Evolutionary conservation across 495 filamentous ascomycete species (phyloP).

Genomic region (Lasiosphaeria hispida): DNA sequence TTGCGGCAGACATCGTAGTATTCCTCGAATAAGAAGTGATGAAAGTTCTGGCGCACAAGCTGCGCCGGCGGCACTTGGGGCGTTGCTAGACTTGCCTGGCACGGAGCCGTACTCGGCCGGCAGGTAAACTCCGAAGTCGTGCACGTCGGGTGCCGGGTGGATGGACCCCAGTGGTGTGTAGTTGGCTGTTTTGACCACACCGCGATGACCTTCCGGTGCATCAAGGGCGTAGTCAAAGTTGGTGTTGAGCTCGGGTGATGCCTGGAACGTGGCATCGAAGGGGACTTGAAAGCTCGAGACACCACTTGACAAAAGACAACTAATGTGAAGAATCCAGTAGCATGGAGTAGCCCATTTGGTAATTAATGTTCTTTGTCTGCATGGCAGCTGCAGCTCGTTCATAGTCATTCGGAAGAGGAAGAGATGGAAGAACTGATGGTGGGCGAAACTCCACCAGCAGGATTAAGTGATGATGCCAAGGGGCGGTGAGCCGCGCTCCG

Average conservation of each 20-base stretch:
- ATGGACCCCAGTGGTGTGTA: conserved; percentile 34
- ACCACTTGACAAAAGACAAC: too few species aligned
- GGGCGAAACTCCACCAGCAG: too few species aligned
- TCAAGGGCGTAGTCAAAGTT: conserved; percentile 35
- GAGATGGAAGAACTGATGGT: too few species aligned
- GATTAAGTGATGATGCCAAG: too few species aligned
- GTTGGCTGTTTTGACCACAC: conserved; percentile 30
- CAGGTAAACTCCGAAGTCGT: conserved; percentile 31
- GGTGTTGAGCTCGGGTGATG: conserved; percentile 29
- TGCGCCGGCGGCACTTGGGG: conserved; percentile 18
- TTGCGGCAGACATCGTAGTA: conserved; percentile 24
- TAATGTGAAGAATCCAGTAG: too few species aligned
- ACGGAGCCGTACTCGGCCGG: conserved; percentile 30
- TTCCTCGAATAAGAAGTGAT: conserved; percentile 27
- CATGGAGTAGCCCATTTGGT: too few species aligned
- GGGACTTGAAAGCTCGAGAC: conserved; percentile 36
- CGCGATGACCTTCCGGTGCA: conserved; percentile 22
- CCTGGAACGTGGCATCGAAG: conserved; percentile 28
- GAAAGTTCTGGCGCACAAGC: conserved; percentile 29
- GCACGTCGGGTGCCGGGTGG: conserved; percentile 32
- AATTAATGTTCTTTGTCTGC: too few species aligned
- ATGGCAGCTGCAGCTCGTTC: too few species aligned
- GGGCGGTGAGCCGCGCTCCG: too few species aligned
- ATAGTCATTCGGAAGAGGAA: too few species aligned
- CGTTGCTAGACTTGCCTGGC: conserved; percentile 12